These are phyloP conservation scores for Malus hybrid DNA, from an alignment of 331 rosid genomes.

Conservation along the genomic window DNA sequence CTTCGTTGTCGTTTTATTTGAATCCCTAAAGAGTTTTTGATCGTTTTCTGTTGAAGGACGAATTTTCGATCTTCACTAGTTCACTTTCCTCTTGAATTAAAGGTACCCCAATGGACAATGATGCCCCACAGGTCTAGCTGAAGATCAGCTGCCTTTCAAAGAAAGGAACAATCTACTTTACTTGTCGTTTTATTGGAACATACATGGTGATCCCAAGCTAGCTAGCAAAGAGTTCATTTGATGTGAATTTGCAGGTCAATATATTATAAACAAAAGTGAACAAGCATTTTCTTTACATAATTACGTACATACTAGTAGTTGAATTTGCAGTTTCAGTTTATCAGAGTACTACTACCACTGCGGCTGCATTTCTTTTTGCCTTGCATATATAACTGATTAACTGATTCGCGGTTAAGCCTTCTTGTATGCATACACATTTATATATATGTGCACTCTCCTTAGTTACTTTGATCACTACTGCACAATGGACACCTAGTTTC, in stretches of 20 bases:
- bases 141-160: background rate
- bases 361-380: background rate
- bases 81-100: background rate
- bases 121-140: background rate
- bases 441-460: background rate
- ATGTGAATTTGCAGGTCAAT: background rate
- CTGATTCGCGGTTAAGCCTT: background rate
- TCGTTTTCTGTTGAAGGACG: background rate
- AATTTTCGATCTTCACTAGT: background rate
- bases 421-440: background rate
- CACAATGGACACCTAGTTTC: background rate
- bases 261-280: background rate
- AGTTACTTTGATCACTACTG: background rate
- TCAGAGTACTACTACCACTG: background rate
- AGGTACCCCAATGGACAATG: background rate
- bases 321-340: background rate
- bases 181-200: background rate
- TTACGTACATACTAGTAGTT: background rate
- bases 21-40: constrained; percentile 30
- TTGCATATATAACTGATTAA: background rate
- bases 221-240: background rate
- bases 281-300: background rate
- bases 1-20: constrained; percentile 36
- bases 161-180: background rate
- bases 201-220: background rate